Percentiles rank a stretch among this genome's conserved stretches.
phyloP scores from a whole-genome alignment of 306 rosid species.

The Cicer cuneatum region DNA sequence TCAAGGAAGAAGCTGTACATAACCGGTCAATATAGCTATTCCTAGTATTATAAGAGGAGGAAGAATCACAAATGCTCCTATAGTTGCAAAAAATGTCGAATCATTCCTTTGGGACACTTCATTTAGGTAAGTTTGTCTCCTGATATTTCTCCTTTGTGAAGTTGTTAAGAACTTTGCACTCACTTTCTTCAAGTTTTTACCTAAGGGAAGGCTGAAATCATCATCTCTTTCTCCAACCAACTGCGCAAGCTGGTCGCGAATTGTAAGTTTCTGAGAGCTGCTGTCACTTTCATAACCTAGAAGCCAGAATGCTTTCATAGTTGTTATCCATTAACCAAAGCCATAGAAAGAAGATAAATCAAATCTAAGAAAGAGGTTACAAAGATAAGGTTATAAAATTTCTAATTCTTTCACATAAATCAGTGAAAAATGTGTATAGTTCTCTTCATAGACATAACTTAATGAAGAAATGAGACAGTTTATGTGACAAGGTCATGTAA shows the following conservation, averaged over 20 bases:
- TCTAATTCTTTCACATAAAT: background rate
- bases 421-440: background rate
- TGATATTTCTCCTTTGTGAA: constrained; percentile 92
- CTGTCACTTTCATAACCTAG: constrained; percentile 82
- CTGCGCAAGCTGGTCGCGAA: constrained; percentile 79
- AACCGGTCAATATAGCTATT: constrained; percentile 84
- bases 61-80: constrained; percentile 90
- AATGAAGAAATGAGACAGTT: too few species aligned
- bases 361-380: background rate
- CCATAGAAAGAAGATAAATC: background rate
- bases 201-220: constrained; percentile 79
- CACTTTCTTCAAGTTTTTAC: constrained; percentile 79
- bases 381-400: background rate
- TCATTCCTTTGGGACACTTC: constrained; percentile 94
- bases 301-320: constrained; percentile 25
- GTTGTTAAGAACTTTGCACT: constrained; percentile 77
- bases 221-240: constrained; percentile 73
- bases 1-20: constrained; percentile 95
- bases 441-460: too few species aligned
- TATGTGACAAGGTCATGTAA: too few species aligned
- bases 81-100: constrained; percentile 83
- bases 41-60: constrained; percentile 91
- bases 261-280: constrained; percentile 50
- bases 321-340: constrained; percentile 33
- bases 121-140: constrained; percentile 76